Conservation (phyloP, 1,139 yeast genomes). For the Debaryomyces psychrophilus region DNA sequence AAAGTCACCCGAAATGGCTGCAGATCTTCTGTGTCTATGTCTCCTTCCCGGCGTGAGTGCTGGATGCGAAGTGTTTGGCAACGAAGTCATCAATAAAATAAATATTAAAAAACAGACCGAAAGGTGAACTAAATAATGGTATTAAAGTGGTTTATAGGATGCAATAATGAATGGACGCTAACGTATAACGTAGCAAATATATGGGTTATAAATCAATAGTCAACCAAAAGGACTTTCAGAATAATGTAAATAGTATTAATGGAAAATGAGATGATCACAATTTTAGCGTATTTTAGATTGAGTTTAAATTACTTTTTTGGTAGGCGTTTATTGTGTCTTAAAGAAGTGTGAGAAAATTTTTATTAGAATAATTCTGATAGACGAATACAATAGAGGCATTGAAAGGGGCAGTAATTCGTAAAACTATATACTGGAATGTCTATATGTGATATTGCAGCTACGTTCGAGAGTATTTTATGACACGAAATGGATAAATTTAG, state of each 20-base stretch:
- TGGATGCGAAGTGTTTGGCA: slow-evolving; percentile 17
- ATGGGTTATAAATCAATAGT: neutral
- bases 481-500: neutral
- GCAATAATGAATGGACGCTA: slow-evolving; percentile 18
- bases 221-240: slow-evolving; percentile 1
- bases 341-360: slow-evolving; percentile 1
- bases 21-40: slow-evolving; percentile 70
- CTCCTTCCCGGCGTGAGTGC: slow-evolving; percentile 31
- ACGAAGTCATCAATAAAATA: slow-evolving; percentile 16
- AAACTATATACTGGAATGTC: neutral
- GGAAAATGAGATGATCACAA: neutral
- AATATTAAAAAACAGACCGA: neutral
- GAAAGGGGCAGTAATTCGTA: neutral
- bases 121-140: slow-evolving; percentile 2
- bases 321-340: neutral
- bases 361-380: neutral
- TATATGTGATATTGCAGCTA: neutral
- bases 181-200: slow-evolving; percentile 11
- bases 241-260: neutral
- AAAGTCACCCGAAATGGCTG: slow-evolving; percentile 75
- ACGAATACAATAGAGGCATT: neutral
- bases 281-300: neutral
- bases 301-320: slow-evolving; percentile 3
- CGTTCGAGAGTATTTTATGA: neutral
- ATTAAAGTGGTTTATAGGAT: slow-evolving; percentile 4